phyloP scores from a whole-genome alignment of 768 basidiomycete genomes.

The Mycena indigotica region DNA sequence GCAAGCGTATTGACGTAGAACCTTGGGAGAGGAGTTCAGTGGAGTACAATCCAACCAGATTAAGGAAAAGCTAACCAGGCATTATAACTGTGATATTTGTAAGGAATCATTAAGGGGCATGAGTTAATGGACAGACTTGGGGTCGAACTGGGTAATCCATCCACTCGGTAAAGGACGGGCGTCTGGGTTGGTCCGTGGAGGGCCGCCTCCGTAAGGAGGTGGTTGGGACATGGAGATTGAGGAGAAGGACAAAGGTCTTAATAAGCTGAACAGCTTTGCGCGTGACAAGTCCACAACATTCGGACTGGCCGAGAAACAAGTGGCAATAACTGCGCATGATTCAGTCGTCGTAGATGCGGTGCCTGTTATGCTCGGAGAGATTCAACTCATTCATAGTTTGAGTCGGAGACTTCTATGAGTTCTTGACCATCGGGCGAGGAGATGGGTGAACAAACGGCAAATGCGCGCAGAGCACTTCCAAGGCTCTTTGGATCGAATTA shows the following conservation, averaged over 20 bases:
- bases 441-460: no score
- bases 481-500: no score
- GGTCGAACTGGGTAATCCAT: slow-evolving; percentile 70
- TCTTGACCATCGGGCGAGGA: no score
- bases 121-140: slow-evolving; percentile 69
- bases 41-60: neutral
- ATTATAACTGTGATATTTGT: slow-evolving; percentile 50
- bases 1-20: slow-evolving; percentile 74
- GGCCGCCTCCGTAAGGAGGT: slow-evolving; percentile 40
- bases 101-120: no score
- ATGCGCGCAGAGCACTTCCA: no score
- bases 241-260: neutral
- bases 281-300: no score
- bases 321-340: neutral
- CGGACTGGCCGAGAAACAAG: no score
- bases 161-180: slow-evolving; percentile 62
- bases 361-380: no score
- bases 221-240: slow-evolving; percentile 41
- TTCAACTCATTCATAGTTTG: no score
- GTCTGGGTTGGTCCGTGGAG: slow-evolving; percentile 50
- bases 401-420: no score
- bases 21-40: slow-evolving; percentile 41
- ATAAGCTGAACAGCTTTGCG: no score
- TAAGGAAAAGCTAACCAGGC: slow-evolving; percentile 52
- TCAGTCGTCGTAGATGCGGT: neutral